These are phyloP conservation scores for Bolboschoenus planiculmis DNA, from an alignment of 176 grass and related monocot species.

Conservation along the genomic window DNA sequence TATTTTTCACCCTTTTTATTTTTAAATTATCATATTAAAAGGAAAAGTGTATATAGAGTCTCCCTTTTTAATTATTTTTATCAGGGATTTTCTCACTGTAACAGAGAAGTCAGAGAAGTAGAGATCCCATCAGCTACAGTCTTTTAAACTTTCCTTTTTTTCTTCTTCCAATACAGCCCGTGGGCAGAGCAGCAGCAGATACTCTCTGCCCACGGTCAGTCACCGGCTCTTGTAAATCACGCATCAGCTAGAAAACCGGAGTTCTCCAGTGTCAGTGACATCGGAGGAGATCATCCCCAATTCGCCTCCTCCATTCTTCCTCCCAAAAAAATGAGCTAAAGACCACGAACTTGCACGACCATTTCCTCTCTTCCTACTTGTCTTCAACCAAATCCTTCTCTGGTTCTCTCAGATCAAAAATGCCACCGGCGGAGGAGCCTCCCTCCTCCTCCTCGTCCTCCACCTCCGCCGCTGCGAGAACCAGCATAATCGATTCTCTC, in stretches of 20 bases:
- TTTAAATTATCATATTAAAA: too few species aligned
- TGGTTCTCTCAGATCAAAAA: neutral
- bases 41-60: too few species aligned
- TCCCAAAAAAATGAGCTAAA: neutral
- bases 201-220: too few species aligned
- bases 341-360: neutral
- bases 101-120: too few species aligned
- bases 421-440: conserved; percentile 11
- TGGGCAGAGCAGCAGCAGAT: too few species aligned
- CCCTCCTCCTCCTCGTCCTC: neutral
- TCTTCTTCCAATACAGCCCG: too few species aligned
- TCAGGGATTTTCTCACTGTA: too few species aligned
- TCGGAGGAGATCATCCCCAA: neutral
- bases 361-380: neutral
- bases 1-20: too few species aligned
- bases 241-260: neutral
- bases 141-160: too few species aligned
- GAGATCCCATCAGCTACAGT: too few species aligned
- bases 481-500: conserved; percentile 60
- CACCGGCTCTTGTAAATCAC: too few species aligned
- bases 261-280: neutral
- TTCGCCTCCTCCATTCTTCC: neutral
- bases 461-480: neutral
- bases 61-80: too few species aligned
- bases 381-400: neutral